Conservation (phyloP, 148 eudicot genomes). For the Silene conica region DNA sequence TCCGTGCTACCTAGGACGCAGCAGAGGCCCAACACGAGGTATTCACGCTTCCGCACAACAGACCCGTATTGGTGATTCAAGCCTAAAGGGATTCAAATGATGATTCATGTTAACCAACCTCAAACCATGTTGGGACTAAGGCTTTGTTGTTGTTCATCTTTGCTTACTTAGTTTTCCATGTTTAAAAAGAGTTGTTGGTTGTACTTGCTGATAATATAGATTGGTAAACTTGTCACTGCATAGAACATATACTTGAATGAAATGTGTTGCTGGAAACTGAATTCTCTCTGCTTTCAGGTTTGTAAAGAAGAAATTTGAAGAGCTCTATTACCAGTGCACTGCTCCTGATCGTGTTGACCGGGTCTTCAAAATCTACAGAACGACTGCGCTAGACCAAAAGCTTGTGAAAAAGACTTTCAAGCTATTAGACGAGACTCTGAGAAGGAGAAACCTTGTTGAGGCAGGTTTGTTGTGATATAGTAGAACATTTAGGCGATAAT, state of each 20-base stretch:
- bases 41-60: too few species aligned
- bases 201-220: background rate
- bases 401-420: constrained; percentile 96
- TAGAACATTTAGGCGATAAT: constrained; percentile 17
- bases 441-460: constrained; percentile 90
- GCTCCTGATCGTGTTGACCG: constrained; percentile 87
- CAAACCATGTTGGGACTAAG: too few species aligned
- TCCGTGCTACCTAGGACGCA: too few species aligned
- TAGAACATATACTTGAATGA: background rate
- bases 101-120: too few species aligned
- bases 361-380: constrained; percentile 88
- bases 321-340: constrained; percentile 84
- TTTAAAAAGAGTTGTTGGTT: background rate
- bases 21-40: too few species aligned
- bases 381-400: constrained; percentile 95
- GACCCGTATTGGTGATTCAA: too few species aligned
- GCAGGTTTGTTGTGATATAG: constrained; percentile 75
- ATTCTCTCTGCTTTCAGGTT: constrained; percentile 39
- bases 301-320: constrained; percentile 96
- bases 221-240: background rate
- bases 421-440: constrained; percentile 86
- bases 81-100: too few species aligned
- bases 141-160: background rate
- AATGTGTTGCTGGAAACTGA: constrained; percentile 7
- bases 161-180: background rate